Conservation (phyloP, 2,329 filamentous ascomycete species). For the Aaosphaeria pasadenensis region DNA sequence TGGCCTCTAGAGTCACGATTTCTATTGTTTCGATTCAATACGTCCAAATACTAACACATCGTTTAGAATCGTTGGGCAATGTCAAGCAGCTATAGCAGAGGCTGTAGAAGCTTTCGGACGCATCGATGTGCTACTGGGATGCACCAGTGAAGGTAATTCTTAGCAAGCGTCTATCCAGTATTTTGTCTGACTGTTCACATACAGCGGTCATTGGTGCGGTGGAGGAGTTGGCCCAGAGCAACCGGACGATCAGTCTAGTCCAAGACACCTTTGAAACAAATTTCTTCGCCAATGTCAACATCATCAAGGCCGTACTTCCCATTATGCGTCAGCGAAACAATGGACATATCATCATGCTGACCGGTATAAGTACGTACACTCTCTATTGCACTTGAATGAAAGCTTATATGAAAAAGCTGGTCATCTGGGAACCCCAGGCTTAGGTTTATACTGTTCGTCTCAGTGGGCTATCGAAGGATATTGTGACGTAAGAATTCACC, state of each 20-base stretch:
- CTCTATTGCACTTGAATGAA: not conserved
- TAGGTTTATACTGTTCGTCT: conserved; percentile 86
- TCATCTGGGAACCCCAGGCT: conserved; percentile 87
- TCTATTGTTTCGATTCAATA: not conserved
- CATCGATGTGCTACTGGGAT: conserved; percentile 88
- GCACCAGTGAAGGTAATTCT: conserved; percentile 73
- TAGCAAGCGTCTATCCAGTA: not conserved
- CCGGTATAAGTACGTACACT: conserved; percentile 64
- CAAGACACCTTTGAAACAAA: conserved; percentile 91
- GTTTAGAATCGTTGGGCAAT: conserved; percentile 61
- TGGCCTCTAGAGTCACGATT: conserved; percentile 2
- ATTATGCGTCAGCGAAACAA: conserved; percentile 75
- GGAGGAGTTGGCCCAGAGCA: conserved; percentile 77
- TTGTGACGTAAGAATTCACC: conserved; percentile 63
- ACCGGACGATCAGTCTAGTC: conserved; percentile 72
- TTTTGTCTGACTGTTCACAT: not conserved
- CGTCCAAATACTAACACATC: not conserved
- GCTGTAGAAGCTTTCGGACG: conserved; percentile 79
- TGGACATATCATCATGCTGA: conserved; percentile 87
- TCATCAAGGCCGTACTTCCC: conserved; percentile 85
- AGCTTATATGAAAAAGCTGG: conserved; percentile 53
- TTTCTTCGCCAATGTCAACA: conserved; percentile 94
- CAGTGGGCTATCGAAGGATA: conserved; percentile 96
- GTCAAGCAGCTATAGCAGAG: conserved; percentile 82
- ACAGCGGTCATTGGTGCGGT: conserved; percentile 83